Base-by-base conservation (phyloP, 2,329 filamentous ascomycete genomes). In the Fusarium redolens region DNA sequence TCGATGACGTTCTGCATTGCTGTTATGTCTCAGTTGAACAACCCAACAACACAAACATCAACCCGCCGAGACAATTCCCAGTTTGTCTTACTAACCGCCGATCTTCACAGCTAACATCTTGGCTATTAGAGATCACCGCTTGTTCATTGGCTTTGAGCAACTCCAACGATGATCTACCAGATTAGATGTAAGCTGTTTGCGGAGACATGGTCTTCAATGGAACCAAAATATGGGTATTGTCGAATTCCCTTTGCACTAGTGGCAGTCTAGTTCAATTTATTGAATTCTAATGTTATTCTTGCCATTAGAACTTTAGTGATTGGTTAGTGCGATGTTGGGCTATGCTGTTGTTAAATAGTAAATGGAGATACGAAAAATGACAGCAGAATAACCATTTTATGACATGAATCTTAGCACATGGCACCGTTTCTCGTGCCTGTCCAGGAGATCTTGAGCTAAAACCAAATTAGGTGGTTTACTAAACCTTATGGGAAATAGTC, bases 231-330 rank as follows among this genome's bases (percentile, higher is more conserved):
- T 9, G 25, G n/a, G 7, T 14, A 22, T 40, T n/a, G 20, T 51
- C n/a, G 38, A 13, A 18, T 33, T 50, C 17, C 50, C 41, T 31
- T 30, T 57, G 25, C 15, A 31, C 48, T 56, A 38, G 20, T 7
- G 14, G 1, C 17, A 35, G 9, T 17, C 43, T 31, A 50, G 20
- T 30, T n/a, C 30, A 48, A 10, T 56, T 37, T 64, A 56, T 64
- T n/a, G 62, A 56, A 65, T 31, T 22, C 9, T 52, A 47, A 58
- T 28, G 1, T 25, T 18, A 25, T 41, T 20, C 35, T 65, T 65
- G 22, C 31, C 8, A 47, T 65, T 31, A 2, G 2, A 3, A 10
- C 6, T 4, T 2, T 1, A 7, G 3, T 14, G 3, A 40, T 64
- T 65, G 58, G 58, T n/a, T 15, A 41, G 30, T 64, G 41, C 37